These are phyloP conservation scores for Fusarium siculi DNA, from an alignment of 2,329 filamentous ascomycete genomes.

Conservation along the genomic window DNA sequence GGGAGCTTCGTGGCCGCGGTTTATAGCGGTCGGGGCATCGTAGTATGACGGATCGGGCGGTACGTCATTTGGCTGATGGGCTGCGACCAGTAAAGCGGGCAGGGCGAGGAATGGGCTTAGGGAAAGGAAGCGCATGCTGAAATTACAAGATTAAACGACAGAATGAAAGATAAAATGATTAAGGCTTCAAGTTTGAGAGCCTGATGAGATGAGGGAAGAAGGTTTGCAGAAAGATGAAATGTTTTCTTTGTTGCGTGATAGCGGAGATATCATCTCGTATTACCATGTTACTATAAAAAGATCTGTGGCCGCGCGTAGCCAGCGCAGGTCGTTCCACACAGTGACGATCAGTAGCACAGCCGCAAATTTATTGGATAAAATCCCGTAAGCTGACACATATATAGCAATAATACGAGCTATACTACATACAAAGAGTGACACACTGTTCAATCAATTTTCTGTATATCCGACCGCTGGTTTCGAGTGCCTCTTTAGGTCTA, in stretches of 20 bases:
- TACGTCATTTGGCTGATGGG: background rate
- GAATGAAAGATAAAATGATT: background rate
- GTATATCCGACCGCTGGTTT: background rate
- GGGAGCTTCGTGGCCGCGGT: fast-evolving
- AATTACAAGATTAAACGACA: background rate
- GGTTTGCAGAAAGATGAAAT: background rate
- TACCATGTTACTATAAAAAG: slow-evolving; percentile 27
- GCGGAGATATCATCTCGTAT: background rate
- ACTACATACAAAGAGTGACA: background rate
- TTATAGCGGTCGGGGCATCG: background rate
- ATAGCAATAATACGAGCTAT: background rate
- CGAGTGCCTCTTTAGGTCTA: background rate
- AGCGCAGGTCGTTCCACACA: background rate
- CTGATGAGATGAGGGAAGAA: background rate
- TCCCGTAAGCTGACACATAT: background rate
- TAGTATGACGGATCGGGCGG: background rate
- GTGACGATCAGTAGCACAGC: background rate
- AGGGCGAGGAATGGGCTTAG: background rate
- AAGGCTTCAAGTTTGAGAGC: fast-evolving
- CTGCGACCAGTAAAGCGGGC: background rate
- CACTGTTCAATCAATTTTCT: background rate
- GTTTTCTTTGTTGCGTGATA: background rate
- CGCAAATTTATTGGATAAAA: background rate
- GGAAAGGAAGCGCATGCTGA: background rate
- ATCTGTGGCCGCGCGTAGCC: slow-evolving; percentile 11